Percentiles rank a stretch among this genome's conserved stretches.
phyloP scores from a whole-genome alignment of 306 rosid genomes.

The Rubus idaeus region DNA sequence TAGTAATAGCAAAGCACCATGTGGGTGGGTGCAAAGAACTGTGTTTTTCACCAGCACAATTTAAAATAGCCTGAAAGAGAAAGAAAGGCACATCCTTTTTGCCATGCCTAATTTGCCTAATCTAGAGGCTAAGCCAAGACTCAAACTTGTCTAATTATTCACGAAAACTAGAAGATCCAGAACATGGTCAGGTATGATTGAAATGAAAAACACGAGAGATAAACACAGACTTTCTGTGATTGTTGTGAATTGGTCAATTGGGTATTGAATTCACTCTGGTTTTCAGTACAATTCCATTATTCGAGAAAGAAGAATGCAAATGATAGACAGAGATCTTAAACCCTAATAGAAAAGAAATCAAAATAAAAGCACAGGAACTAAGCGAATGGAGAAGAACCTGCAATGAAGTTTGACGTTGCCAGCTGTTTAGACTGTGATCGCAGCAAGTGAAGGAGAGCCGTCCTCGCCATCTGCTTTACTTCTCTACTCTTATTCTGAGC shows the following conservation, averaged over 20 bases:
- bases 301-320: not conserved
- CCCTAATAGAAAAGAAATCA: not conserved
- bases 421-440: slow-evolving; percentile 51
- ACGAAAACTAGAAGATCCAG: not conserved
- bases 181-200: not conserved
- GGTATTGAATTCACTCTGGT: not conserved
- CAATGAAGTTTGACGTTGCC: slow-evolving; percentile 10
- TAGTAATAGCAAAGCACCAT: not conserved
- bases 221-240: not conserved
- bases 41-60: not conserved
- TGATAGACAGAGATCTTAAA: not conserved
- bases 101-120: not conserved
- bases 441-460: slow-evolving; percentile 54
- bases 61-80: not conserved
- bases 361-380: not conserved
- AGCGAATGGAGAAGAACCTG: slow-evolving; percentile 41
- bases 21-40: not conserved
- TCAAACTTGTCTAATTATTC: not conserved
- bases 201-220: not conserved
- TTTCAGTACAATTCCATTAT: not conserved
- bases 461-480: slow-evolving; percentile 49
- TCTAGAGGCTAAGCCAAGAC: not conserved
- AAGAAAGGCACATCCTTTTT: not conserved
- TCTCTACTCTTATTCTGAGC: slow-evolving; percentile 1
- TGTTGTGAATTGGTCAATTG: not conserved